Evolutionary conservation across 23 red algal genomes (phyloP), one percentile per base, ranked within the genome.

Genomic region (Agarophyton chilense): DNA sequence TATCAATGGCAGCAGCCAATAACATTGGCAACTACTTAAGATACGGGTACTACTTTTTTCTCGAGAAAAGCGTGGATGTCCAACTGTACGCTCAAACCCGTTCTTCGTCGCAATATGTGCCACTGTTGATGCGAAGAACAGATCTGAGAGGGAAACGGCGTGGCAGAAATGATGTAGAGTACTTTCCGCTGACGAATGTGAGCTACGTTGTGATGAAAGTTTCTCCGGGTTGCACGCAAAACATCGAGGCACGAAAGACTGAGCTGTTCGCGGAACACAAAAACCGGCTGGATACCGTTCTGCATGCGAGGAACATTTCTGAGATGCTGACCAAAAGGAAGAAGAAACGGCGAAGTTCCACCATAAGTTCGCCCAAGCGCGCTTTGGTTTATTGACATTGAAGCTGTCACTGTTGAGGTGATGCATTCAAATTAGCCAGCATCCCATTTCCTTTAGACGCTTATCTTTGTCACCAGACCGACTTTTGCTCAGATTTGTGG

Each of bases 11-110:
- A n/a, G n/a, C n/a, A n/a, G n/a, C n/a, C n/a, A n/a, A n/a, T n/a
- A 58, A 58, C 19, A 58, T 9, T 58, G 55, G 55, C 7, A 70
- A 70, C 43, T 74, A 47, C 29, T 31, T 74, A 33, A 74, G 39
- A 71, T 89, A 89, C 45, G 85, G 72, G 4, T 78, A 89, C 39
- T 89, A 89, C 72, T 78, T 79, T 57, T 89, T 89, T 34, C 52
- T 89, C 25, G 71, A 65, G 12, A 74, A 78, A 9, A 72, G 41
- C 26, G 54, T 89, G 33, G 85, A 78, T n/a, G 85, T 31, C 7
- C 78, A 66, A 31, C 19, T 89, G 60, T 89, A 73, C 49, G 46
- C 52, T 9, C 63, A 74, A 34, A 89, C 85, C 17, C 31, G 49
- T 17, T 61, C 67, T 29, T 89, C 85, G 40, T 55, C 85, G n/a